Percentiles rank a stretch among this genome's conserved stretches.
Conservation (phyloP, 345 rosid genomes). For the Tarenaya hassleriana region DNA sequence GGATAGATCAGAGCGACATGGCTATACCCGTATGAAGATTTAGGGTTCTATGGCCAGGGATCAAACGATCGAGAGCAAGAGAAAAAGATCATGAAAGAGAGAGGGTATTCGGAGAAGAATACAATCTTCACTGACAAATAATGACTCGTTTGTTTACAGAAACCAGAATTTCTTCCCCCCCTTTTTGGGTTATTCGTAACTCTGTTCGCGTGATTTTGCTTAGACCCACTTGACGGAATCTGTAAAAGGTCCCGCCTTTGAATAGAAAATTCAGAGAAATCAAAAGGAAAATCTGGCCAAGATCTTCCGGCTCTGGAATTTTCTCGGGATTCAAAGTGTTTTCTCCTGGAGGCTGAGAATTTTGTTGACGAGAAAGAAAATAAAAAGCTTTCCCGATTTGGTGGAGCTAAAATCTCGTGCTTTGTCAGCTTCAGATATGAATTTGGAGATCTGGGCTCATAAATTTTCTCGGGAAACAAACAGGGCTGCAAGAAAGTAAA, state of each 20-base stretch:
- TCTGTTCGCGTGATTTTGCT: constrained; percentile 12
- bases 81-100: not conserved
- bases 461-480: constrained; percentile 31
- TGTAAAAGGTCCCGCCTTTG: constrained; percentile 21
- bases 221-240: constrained; percentile 31
- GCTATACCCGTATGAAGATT: not conserved
- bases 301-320: constrained; percentile 20
- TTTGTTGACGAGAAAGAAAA: constrained; percentile 14
- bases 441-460: constrained; percentile 28
- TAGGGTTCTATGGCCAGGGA: not conserved
- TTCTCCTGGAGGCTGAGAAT: constrained; percentile 5
- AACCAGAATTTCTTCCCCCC: not conserved
- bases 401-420: constrained; percentile 25
- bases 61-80: constrained; percentile 9
- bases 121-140: constrained; percentile 11
- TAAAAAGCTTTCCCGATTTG: constrained; percentile 27
- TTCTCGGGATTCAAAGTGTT: not conserved
- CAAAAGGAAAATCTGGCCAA: constrained; percentile 21
- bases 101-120: constrained; percentile 21
- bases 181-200: too few relatives aligned
- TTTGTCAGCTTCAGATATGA: constrained; percentile 20
- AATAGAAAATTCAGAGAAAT: constrained; percentile 2
- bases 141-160: constrained; percentile 18
- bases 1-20: constrained; percentile 15
- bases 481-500: constrained; percentile 8